Conservation (phyloP, 1,139 yeast species). For the Candida buenavistaensis region DNA sequence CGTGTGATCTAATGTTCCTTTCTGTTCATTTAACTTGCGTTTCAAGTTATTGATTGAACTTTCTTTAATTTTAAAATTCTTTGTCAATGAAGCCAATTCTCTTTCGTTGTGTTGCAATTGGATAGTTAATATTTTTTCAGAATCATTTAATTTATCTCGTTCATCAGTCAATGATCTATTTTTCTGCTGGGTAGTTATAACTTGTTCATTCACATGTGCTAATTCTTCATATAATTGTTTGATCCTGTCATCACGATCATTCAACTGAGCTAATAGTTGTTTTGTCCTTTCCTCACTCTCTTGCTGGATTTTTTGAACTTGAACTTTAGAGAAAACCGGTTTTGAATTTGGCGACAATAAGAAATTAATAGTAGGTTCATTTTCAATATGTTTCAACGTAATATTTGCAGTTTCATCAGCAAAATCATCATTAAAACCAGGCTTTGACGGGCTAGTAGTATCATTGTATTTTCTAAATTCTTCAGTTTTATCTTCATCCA, state of each 20-base stretch:
- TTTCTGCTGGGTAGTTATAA: slow-evolving; percentile 21
- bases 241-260: slow-evolving; percentile 18
- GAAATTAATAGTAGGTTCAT: slow-evolving; percentile 33
- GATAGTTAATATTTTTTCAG: slow-evolving; percentile 27
- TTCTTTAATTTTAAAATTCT: slow-evolving; percentile 26
- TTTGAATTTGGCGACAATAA: slow-evolving; percentile 38
- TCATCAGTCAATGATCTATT: slow-evolving; percentile 21
- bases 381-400: slow-evolving; percentile 11
- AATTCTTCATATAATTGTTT: slow-evolving; percentile 21
- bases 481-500: slow-evolving; percentile 10
- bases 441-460: slow-evolving; percentile 14
- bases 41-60: slow-evolving; percentile 12
- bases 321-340: slow-evolving; percentile 35
- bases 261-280: slow-evolving; percentile 12
- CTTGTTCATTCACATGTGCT: slow-evolving; percentile 19
- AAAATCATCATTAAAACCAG: slow-evolving; percentile 10
- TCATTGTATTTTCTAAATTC: slow-evolving; percentile 6
- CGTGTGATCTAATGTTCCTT: slow-evolving; percentile 11
- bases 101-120: slow-evolving; percentile 32
- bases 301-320: slow-evolving; percentile 30
- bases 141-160: slow-evolving; percentile 21
- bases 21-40: slow-evolving; percentile 13
- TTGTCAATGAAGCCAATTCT: slow-evolving; percentile 31
- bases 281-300: slow-evolving; percentile 18
- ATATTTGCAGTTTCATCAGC: slow-evolving; percentile 11